Conservation (phyloP, 2,329 filamentous ascomycete genomes). For the Claviceps sp. region DNA sequence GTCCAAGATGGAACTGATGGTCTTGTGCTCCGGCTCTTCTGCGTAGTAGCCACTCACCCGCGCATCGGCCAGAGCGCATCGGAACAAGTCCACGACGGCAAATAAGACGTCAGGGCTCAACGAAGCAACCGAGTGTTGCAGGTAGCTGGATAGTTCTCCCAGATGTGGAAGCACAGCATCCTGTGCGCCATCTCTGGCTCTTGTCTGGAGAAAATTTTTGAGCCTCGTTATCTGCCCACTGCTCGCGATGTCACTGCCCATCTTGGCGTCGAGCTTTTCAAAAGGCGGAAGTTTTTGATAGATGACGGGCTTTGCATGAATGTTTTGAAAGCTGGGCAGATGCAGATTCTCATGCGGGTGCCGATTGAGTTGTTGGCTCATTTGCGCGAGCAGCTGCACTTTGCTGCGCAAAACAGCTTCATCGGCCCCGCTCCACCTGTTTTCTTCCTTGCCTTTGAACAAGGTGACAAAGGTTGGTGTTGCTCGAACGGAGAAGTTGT, state of each 20-base stretch:
- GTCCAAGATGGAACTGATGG: constrained; percentile 47
- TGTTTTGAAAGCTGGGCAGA: constrained; percentile 55
- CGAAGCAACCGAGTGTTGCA: constrained; percentile 39
- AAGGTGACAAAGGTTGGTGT: constrained; percentile 89
- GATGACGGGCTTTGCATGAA: constrained; percentile 51
- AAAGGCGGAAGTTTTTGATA: constrained; percentile 73
- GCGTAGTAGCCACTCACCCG: constrained; percentile 73
- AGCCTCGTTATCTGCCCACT: constrained; percentile 50
- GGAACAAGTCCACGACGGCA: constrained; percentile 71
- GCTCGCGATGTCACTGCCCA: constrained; percentile 45
- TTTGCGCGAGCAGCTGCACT: constrained; percentile 58
- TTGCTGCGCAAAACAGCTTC: constrained; percentile 54
- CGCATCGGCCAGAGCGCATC: constrained; percentile 63
- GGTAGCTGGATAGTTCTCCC: constrained; percentile 44
- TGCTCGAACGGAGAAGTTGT: constrained; percentile 53
- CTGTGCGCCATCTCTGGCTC: constrained; percentile 42
- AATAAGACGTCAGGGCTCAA: constrained; percentile 59
- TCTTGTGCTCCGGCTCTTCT: constrained; percentile 54
- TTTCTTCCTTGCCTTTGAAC: constrained; percentile 58
- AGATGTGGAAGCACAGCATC: constrained; percentile 62
- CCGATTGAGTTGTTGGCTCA: constrained; percentile 48
- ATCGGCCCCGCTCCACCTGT: constrained; percentile 72
- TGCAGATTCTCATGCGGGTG: constrained; percentile 64
- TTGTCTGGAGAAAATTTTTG: constrained; percentile 56
- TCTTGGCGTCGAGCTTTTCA: constrained; percentile 67